Conservation (phyloP, 2,329 filamentous ascomycete genomes). For the Metarhizium guizhouense region DNA sequence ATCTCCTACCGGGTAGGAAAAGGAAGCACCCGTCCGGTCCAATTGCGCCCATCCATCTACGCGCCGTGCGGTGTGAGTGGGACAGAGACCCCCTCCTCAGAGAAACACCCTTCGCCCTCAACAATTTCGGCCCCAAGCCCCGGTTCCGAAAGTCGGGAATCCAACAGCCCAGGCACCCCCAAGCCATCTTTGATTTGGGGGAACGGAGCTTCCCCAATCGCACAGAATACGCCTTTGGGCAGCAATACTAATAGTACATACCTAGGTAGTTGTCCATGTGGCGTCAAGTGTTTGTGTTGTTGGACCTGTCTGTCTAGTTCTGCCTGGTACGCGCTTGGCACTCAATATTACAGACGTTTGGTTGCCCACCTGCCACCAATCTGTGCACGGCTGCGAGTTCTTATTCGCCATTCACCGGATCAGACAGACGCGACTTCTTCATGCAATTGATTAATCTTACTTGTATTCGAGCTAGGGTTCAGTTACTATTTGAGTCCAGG, state of each 20-base stretch:
- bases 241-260: background rate
- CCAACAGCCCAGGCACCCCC: background rate
- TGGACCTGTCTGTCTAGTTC: no score
- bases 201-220: background rate
- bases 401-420: background rate
- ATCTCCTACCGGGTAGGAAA: background rate
- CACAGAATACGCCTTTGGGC: background rate
- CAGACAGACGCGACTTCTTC: background rate
- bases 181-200: background rate
- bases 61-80: no score
- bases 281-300: background rate
- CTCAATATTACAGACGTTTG: no score
- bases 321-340: no score
- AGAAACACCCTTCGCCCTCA: background rate
- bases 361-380: no score
- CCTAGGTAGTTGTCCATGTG: background rate
- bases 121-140: constrained; percentile 5
- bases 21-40: no score
- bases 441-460: background rate
- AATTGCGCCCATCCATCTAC: no score
- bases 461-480: background rate
- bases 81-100: no score
- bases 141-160: background rate
- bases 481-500: background rate
- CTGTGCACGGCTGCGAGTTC: background rate